Evolutionary conservation across 1,284 basidiomycete species (phyloP), one percentile per base, ranked within the genome.

Genomic region (Apiotrichum montevideense): DNA sequence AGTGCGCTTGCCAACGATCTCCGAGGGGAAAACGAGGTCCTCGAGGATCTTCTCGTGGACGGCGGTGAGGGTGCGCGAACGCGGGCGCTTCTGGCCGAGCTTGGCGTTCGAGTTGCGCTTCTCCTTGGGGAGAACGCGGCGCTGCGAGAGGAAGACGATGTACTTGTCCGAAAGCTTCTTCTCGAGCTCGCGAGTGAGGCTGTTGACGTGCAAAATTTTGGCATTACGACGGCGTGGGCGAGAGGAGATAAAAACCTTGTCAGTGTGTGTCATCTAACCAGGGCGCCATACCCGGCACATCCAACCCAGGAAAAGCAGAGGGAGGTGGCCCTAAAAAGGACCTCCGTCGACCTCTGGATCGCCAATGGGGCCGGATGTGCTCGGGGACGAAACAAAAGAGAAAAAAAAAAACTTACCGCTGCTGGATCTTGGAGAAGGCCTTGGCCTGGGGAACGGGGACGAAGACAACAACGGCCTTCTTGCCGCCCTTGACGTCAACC

Each of bases 401-500:
- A 14, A 50, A 50, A 50, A 50, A 34, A 13, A 15, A 35, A 3
- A 8, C 88, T 72, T 77, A 97, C 94, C 95, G 88, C 77, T 87
- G 86, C 82, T 98, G 96, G 71, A 98, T 84, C 82, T 96, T 98
- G 83, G 90, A 91, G 88, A 95, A 99, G 46, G 95, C 96, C 83
- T 97, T 98, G 79, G 96, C 79, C 81, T 95, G 91, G 69, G 95
- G 93, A 59, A 97, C 88, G 64, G 96, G 96, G 58, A 98, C 94
- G 74, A 99, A 99, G 79, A 99, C 82, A 66, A 98, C 92, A 71
- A 98, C 95, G 54, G 96, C 96, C 84, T 98, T 98, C 84, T 97
- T 98, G 75, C 92, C 93, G 69, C 95, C 96, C 76, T 94, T 93
- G 72, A 98, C 95, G 78, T 99, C 96, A 71, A 99, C 88, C 81